phyloP scores from a whole-genome alignment of 352 stramenopile genomes.

The Saprolegnia diclina region DNA sequence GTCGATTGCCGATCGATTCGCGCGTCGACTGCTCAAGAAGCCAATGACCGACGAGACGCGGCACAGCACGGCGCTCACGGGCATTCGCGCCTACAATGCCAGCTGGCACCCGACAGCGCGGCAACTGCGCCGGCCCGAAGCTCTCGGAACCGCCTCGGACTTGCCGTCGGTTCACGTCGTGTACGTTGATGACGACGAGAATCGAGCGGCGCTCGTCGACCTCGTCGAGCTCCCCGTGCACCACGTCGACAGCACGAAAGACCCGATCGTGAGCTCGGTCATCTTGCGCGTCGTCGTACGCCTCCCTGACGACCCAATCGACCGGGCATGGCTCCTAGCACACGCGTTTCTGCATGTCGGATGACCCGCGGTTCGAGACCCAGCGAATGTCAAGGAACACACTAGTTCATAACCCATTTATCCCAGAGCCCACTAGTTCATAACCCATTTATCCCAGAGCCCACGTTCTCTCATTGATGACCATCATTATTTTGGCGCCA shows the following conservation, averaged over 20 bases:
- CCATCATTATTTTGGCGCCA: slow-evolving; percentile 7
- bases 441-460: too few relatives aligned
- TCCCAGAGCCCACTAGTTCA: too few relatives aligned
- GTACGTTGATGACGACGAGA: not conserved
- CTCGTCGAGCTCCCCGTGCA: slow-evolving; percentile 21
- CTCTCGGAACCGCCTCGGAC: not conserved
- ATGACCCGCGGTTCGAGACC: not conserved
- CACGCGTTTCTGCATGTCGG: not conserved
- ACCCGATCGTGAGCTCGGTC: not conserved
- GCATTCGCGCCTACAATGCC: slow-evolving; percentile 16
- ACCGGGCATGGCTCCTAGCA: not conserved
- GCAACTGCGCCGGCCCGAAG: not conserved
- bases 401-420: too few relatives aligned
- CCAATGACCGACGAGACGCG: not conserved
- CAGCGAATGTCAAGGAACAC: too few relatives aligned
- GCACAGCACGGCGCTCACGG: not conserved
- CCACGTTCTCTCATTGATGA: too few relatives aligned
- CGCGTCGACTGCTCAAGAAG: slow-evolving; percentile 14
- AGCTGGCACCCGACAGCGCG: slow-evolving; percentile 9
- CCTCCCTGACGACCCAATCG: not conserved
- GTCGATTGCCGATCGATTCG: not conserved
- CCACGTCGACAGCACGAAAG: not conserved
- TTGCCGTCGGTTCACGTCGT: slow-evolving; percentile 11
- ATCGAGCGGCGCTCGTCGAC: not conserved
- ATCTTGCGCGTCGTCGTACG: not conserved